Evolutionary conservation across 345 rosid species (phyloP), one percentile per base, ranked within the genome.

Genomic region (Hibiscus trionum): DNA sequence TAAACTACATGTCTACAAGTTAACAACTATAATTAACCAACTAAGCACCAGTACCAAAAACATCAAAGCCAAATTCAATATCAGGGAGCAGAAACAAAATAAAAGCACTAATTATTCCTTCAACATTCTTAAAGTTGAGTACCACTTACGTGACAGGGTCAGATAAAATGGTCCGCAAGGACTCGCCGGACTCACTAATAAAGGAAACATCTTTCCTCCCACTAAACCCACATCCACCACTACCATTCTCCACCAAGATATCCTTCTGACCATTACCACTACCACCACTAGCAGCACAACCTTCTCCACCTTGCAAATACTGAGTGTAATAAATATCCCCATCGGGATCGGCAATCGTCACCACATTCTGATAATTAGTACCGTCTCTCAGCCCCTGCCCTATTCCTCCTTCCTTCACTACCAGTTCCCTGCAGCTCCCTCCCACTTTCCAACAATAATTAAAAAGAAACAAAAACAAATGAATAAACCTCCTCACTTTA

Each of bases 71-170:
- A 26, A 47, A 46, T 47, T 66, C 39, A 26, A 66, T 35, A 66
- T 47, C 39, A 47, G 21, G 52, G 37, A 39, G 14, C 37, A 68
- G 59, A 50, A 66, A 50, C 29, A 15, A 50, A 50, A 16, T 15
- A 50, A 49, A 49, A 27, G 16, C n/a, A 50, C 4, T 50, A 2
- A 61, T 29, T 16, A 15, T 47, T 49, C 37, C 11, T 9, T 72
- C 58, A 60, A 39, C n/a, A 19, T 44, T 61, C 31, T 19, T 21
- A 42, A 39, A 42, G 21, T 14, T 26, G 14, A 47, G 15, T 61
- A 16, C 14, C 24, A 79, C 92, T 93, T 82, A 93, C 97, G 89
- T 85, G 59, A 88, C 82, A 69, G 96, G 92, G 74, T 93, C 95
- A 6, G 97, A 89, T 47, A 91, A 82, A 77, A 88, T 88, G 69